A percentile compares a stretch with the other conserved stretches of the same genome.
Evolutionary conservation across 768 basidiomycete genomes (phyloP).

Genomic region (Atractiella rhizophila): DNA sequence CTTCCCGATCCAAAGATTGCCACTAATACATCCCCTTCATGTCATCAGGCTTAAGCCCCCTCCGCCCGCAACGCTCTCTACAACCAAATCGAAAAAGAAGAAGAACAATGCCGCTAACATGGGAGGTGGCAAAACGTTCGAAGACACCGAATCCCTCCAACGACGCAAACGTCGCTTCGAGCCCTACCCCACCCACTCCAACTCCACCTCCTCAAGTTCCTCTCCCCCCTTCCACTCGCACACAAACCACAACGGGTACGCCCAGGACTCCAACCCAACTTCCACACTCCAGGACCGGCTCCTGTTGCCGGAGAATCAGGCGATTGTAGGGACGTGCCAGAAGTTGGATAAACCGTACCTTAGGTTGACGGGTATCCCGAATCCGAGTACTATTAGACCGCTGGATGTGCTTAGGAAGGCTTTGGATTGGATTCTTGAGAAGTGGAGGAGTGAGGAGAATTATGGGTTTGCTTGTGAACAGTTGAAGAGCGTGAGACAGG

Average conservation of each 20-base stretch:
- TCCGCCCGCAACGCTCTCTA: too few species aligned
- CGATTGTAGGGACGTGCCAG: slow-evolving; percentile 73
- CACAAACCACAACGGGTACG: too few species aligned
- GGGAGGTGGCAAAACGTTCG: too few species aligned
- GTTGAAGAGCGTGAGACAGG: slow-evolving; percentile 90
- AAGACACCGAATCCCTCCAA: too few species aligned
- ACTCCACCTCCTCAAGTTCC: too few species aligned
- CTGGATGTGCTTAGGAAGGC: slow-evolving; percentile 61
- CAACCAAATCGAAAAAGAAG: too few species aligned
- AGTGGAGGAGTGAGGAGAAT: slow-evolving; percentile 52
- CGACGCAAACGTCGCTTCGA: too few species aligned
- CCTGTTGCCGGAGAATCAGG: slow-evolving; percentile 48
- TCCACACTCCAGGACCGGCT: slow-evolving; percentile 1
- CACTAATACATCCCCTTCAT: too few species aligned
- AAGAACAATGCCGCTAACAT: too few species aligned
- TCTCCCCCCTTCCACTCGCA: too few species aligned
- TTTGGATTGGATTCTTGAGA: slow-evolving; percentile 55
- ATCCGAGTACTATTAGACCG: slow-evolving; percentile 78
- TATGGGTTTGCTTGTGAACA: slow-evolving; percentile 92
- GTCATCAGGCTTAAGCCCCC: too few species aligned
- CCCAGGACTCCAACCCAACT: slow-evolving; percentile 12
- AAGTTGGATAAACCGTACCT: slow-evolving; percentile 90
- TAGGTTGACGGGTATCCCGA: slow-evolving; percentile 77
- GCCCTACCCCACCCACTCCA: slow-evolving; percentile 3
- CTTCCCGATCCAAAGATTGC: too few species aligned